Evolutionary conservation across 148 eudicot genomes (phyloP).

Genomic region (Fagopyrum tataricum): DNA sequence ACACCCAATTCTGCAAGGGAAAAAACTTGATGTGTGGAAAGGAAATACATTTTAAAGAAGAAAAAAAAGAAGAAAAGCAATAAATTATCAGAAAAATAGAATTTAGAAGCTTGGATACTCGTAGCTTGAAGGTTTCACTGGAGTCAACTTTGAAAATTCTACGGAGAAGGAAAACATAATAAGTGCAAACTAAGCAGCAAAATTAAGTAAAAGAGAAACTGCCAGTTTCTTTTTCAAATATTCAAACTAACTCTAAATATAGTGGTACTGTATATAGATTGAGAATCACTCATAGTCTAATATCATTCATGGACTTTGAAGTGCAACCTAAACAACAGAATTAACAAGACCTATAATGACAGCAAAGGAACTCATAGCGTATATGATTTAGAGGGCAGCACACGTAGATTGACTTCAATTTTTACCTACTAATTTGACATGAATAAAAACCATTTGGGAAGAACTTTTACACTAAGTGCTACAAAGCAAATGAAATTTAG

Average conservation of each 20-base stretch:
- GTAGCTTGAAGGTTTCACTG: background rate
- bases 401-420: background rate
- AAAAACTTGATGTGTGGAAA: conserved; percentile 1
- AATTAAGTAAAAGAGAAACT: too few species aligned
- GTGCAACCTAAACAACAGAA: background rate
- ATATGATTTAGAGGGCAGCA: background rate
- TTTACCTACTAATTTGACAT: background rate
- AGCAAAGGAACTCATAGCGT: too few species aligned
- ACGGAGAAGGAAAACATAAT: too few species aligned
- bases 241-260: too few species aligned
- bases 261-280: too few species aligned
- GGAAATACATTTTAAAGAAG: background rate
- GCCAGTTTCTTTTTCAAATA: too few species aligned
- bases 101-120: background rate
- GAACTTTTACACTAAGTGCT: background rate
- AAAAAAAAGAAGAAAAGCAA: background rate
- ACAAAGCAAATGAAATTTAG: background rate
- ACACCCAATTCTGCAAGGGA: background rate
- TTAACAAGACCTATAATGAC: background rate
- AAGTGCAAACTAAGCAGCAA: too few species aligned
- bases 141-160: too few species aligned
- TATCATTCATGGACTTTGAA: background rate
- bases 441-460: background rate
- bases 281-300: background rate
- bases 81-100: background rate